Evolutionary conservation across 225 moss, liverwort and hornwort genomes (phyloP), one percentile per base, ranked within the genome.

Genomic region (Bryoerythrophyllum caledonicum): DNA sequence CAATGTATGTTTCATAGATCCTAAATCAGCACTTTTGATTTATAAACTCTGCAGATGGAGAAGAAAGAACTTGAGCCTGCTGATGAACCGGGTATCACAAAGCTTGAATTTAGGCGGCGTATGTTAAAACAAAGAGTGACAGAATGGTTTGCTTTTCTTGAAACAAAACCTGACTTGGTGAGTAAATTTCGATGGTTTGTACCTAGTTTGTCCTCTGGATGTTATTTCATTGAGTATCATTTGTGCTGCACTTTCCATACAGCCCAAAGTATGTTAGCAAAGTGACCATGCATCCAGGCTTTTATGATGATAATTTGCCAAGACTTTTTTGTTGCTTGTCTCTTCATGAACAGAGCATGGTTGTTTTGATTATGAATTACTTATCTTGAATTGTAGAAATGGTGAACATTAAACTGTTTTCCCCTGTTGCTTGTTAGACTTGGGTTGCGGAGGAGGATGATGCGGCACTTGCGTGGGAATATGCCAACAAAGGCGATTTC

Each of bases 401-500:
- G 61, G 21, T 72, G 59, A 44, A 60, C 43, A 10, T 40, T 37
- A n/a, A n/a, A 32, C 13, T 62, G 23, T 71, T 21, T 21, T 27
- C 2, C 35, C 57, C 61, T 76, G 2, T 23, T 62, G 9, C 25
- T 74, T 34, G 59, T 72, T 60, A 97, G 97, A 91, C 74, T 16
- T 99, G 93, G 90, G 91, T 95, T 38, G 83, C 87, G 68, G 89
- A 90, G 16, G 97, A 95, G 68, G 94, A 94, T 82, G 85, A 84
- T 20, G 74, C 49, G 58, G 90, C 80, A 30, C 91, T 99, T 59
- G 56, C 83, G 53, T 86, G 84, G 89, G 94, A 94, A 55, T 56
- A 40, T 35, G 15, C 55, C 10, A 55, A 91, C 77, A 99, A 86
- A 82, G 97, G 94, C 32, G 93, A 99, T 53, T 95, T 86, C 77